Conservation (phyloP, 1,139 yeast genomes). For the Nadsonia commutata region DNA sequence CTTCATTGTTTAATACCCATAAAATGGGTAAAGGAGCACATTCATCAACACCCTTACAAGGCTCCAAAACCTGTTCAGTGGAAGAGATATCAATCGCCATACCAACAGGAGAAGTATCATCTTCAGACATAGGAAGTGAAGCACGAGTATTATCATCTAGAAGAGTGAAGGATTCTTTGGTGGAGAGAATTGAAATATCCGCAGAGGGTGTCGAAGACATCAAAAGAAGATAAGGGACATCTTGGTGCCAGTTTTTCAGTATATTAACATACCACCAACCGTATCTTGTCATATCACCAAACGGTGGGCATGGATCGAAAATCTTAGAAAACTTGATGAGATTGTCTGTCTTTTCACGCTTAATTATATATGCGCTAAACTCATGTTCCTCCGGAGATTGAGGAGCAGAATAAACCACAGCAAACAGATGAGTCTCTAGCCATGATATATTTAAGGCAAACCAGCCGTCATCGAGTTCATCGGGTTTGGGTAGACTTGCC, state of each 20-base stretch:
- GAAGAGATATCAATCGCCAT: conserved; percentile 44
- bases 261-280: conserved; percentile 33
- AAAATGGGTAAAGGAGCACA: conserved; percentile 44
- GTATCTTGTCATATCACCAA: conserved; percentile 36
- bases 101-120: conserved; percentile 62
- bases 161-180: conserved; percentile 26
- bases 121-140: conserved; percentile 52
- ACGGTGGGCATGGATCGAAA: conserved; percentile 44
- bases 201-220: conserved; percentile 49
- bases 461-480: conserved; percentile 10
- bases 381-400: conserved; percentile 6
- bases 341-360: conserved; percentile 3
- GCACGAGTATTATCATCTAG: conserved; percentile 60
- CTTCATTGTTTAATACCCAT: conserved; percentile 48
- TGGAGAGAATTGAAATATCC: conserved; percentile 36
- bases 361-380: conserved; percentile 6
- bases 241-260: conserved; percentile 32
- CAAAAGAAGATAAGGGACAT: conserved; percentile 25
- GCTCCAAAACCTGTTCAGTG: conserved; percentile 31
- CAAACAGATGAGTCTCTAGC: conserved; percentile 14
- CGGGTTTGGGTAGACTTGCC: conserved; percentile 13
- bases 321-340: conserved; percentile 18
- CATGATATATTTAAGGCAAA: conserved; percentile 10
- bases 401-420: conserved; percentile 16
- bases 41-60: conserved; percentile 43